phyloP scores from a whole-genome alignment of 129 eudicot species.

The Centrapalus pauciflorus region DNA sequence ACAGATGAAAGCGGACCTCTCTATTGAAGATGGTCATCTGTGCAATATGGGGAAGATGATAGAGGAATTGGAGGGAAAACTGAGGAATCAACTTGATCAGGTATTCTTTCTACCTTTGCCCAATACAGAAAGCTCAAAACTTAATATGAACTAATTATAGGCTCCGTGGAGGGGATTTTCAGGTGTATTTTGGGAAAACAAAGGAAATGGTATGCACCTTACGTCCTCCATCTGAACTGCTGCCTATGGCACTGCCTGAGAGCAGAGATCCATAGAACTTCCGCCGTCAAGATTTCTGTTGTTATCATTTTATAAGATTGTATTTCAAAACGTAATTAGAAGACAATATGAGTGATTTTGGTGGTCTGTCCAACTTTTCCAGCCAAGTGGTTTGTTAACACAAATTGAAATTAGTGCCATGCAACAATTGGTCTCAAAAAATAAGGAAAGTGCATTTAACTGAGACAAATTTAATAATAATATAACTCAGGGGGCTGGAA shows the following conservation, averaged over 20 bases:
- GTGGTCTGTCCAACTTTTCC: no score
- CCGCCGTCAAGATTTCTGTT: no score
- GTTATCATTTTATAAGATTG: no score
- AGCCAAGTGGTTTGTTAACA: no score
- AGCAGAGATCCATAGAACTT: slow-evolving; percentile 31
- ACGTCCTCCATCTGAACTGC: slow-evolving; percentile 78
- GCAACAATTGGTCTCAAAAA: no score
- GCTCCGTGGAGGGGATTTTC: slow-evolving; percentile 9
- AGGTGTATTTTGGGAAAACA: slow-evolving; percentile 99
- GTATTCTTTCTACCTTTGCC: slow-evolving; percentile 25
- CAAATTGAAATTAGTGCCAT: no score
- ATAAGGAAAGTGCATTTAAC: no score
- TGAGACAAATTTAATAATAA: no score
- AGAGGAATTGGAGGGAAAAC: slow-evolving; percentile 93
- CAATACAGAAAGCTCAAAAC: no score
- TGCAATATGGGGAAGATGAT: slow-evolving; percentile 99
- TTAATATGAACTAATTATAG: neutral
- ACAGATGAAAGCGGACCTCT: slow-evolving; percentile 85
- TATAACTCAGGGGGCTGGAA: no score
- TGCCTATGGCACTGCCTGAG: slow-evolving; percentile 55
- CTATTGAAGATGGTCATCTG: slow-evolving; percentile 85
- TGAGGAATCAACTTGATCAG: slow-evolving; percentile 95
- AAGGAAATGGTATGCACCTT: slow-evolving; percentile 96
- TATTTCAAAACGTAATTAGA: no score
- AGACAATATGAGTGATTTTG: no score